These are phyloP conservation scores for Ophioceras dolichostomum DNA, from an alignment of 2,329 filamentous ascomycete genomes.

Conservation along the genomic window DNA sequence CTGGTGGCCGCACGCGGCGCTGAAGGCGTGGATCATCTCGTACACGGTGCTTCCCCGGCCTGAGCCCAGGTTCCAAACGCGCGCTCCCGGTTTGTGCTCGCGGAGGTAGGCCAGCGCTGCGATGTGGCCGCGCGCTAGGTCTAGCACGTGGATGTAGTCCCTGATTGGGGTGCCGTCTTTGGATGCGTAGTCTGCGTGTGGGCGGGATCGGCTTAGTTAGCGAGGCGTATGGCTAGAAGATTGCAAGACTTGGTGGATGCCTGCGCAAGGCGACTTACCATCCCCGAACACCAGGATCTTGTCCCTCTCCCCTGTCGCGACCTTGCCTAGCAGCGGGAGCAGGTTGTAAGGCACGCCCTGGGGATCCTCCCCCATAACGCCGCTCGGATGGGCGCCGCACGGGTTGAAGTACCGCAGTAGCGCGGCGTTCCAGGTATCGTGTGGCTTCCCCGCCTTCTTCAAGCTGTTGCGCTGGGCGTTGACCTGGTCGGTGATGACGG, in stretches of 20 bases:
- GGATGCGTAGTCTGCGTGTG: conserved; percentile 65
- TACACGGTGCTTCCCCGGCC: conserved; percentile 92
- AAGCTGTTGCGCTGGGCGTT: conserved; percentile 74
- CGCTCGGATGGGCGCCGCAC: conserved; percentile 83
- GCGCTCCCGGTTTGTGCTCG: conserved; percentile 73
- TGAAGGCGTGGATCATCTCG: conserved; percentile 95
- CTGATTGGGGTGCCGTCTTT: conserved; percentile 88
- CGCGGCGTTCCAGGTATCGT: conserved; percentile 82
- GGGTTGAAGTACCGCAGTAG: conserved; percentile 97
- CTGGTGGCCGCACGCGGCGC: conserved; percentile 70
- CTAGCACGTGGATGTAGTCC: conserved; percentile 95
- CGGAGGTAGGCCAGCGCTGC: conserved; percentile 84
- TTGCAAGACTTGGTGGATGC: no score
- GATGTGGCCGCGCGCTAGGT: conserved; percentile 76
- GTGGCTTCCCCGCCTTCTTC: conserved; percentile 66
- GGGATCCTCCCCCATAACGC: conserved; percentile 97
- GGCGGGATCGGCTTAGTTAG: no score
- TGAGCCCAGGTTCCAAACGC: conserved; percentile 93
- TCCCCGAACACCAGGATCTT: conserved; percentile 93
- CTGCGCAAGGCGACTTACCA: conserved; percentile 41
- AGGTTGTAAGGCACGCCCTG: conserved; percentile 94
- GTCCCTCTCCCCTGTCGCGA: conserved; percentile 81
- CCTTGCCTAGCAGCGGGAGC: conserved; percentile 85
- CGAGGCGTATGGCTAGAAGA: conserved; percentile 13
- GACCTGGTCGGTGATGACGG: conserved; percentile 82